These are phyloP conservation scores for Macrolepiota dolichaula DNA, from an alignment of 768 basidiomycete species.

Conservation along the genomic window DNA sequence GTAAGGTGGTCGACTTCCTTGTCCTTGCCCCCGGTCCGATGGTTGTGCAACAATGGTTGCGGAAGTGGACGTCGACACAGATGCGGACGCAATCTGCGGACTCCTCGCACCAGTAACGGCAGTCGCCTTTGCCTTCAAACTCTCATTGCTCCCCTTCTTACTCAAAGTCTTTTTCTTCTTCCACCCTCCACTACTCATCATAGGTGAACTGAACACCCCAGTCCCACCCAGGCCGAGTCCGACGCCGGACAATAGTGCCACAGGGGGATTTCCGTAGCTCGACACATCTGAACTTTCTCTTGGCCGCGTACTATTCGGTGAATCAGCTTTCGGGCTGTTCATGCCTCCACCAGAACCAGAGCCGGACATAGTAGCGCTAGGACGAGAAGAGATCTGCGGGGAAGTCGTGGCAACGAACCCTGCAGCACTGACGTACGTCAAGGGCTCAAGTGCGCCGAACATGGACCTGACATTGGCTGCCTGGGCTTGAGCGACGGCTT, in stretches of 20 bases:
- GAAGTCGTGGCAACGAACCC: background rate
- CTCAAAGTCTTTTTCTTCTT: background rate
- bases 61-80: too few relatives aligned
- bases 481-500: background rate
- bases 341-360: too few relatives aligned
- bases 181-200: background rate
- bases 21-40: too few relatives aligned
- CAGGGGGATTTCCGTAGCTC: background rate
- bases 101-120: background rate
- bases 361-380: background rate
- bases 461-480: background rate
- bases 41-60: too few relatives aligned
- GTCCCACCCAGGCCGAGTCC: background rate
- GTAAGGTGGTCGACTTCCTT: too few relatives aligned
- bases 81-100: background rate
- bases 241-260: background rate
- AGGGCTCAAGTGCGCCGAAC: conserved; percentile 5
- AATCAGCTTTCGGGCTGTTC: background rate
- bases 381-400: background rate
- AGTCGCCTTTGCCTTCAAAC: background rate
- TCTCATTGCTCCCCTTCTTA: conserved; percentile 3
- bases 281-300: conserved; percentile 5
- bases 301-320: background rate
- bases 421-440: background rate
- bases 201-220: background rate